Percentiles rank a stretch among this genome's conserved stretches.
Evolutionary conservation across 805 yeast species (phyloP).

Genomic region (Saitoella complicata): DNA sequence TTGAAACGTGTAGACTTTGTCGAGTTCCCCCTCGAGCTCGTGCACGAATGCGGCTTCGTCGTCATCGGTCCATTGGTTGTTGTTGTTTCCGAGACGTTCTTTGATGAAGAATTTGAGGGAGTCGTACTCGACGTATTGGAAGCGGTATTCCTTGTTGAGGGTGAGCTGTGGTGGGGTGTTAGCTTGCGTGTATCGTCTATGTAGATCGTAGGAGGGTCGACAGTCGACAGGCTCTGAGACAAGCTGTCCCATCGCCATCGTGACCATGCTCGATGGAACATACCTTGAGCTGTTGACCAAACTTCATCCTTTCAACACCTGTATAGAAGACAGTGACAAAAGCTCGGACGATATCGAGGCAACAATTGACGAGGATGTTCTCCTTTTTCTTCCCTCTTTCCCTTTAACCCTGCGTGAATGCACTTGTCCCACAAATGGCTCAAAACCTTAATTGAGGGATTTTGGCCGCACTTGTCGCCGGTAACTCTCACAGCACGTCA

Average conservation of each 20-base stretch:
- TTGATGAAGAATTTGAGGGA: conserved; percentile 58
- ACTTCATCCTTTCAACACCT: conserved; percentile 45
- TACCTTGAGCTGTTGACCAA: conserved; percentile 82
- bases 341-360: too few relatives aligned
- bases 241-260: background rate
- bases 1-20: conserved; percentile 84
- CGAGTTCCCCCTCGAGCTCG: conserved; percentile 65
- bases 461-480: too few relatives aligned
- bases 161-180: background rate
- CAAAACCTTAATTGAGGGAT: too few relatives aligned
- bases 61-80: conserved; percentile 46
- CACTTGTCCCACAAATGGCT: too few relatives aligned
- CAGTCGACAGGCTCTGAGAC: too few relatives aligned
- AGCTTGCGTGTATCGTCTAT: background rate
- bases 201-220: background rate
- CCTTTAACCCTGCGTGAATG: too few relatives aligned
- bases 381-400: too few relatives aligned
- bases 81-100: conserved; percentile 15
- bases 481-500: too few relatives aligned
- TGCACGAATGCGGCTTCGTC: conserved; percentile 71
- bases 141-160: conserved; percentile 14
- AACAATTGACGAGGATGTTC: too few relatives aligned
- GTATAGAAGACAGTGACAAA: too few relatives aligned
- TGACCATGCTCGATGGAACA: background rate
- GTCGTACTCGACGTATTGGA: conserved; percentile 84